A percentile compares a stretch with the other conserved stretches of the same genome.
Conservation (phyloP, 169 alveolate genomes). For the Babesia ovis region DNA sequence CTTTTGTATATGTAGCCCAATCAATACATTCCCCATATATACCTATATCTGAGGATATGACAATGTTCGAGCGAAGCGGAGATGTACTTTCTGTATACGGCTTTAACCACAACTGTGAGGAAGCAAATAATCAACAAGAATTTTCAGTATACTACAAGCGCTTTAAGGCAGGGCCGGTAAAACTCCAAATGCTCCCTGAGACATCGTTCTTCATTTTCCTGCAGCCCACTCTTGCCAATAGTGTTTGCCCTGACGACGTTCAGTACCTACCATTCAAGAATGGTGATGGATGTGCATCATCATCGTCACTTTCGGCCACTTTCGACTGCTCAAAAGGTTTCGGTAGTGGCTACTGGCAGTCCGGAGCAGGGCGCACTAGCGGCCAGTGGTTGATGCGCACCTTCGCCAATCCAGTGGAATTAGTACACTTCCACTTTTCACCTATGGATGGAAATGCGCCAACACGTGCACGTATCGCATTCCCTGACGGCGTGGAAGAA, state of each 20-base stretch:
- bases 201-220: slow-evolving; percentile 57
- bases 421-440: slow-evolving; percentile 50
- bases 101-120: slow-evolving; percentile 44
- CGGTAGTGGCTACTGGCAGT: slow-evolving; percentile 42
- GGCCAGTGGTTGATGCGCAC: slow-evolving; percentile 39
- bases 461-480: slow-evolving; percentile 25
- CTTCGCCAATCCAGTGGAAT: slow-evolving; percentile 53
- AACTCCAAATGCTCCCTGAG: slow-evolving; percentile 32
- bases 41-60: slow-evolving; percentile 19
- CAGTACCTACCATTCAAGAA: slow-evolving; percentile 38
- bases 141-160: slow-evolving; percentile 31
- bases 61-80: slow-evolving; percentile 39
- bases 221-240: slow-evolving; percentile 48
- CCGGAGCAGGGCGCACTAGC: slow-evolving; percentile 15
- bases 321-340: slow-evolving; percentile 55
- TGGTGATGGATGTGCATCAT: slow-evolving; percentile 52
- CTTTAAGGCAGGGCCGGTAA: slow-evolving; percentile 46
- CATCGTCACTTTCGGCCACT: slow-evolving; percentile 41
- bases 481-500: slow-evolving; percentile 59
- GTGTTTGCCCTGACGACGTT: slow-evolving; percentile 56
- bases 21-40: slow-evolving; percentile 39
- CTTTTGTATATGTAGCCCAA: slow-evolving; percentile 46
- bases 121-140: slow-evolving; percentile 48
- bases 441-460: slow-evolving; percentile 39
- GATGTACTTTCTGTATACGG: slow-evolving; percentile 53